Base-by-base conservation (phyloP, 768 basidiomycete genomes). In the Psilocybe sp. region DNA sequence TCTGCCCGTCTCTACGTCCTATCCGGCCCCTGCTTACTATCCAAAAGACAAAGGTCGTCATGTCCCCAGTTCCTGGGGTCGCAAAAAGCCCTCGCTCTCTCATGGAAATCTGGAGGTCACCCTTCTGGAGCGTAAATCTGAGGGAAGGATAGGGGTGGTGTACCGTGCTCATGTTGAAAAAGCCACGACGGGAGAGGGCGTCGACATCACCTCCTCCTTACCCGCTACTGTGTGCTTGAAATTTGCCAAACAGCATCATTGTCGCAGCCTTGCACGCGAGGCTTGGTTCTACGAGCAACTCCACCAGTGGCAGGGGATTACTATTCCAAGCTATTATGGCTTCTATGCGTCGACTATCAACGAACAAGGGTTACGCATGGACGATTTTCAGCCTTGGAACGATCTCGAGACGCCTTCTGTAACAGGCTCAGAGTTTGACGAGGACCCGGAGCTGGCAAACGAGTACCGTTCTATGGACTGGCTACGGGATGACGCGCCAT, bases 231-330 rank as follows among this genome's bases (percentile, higher is more conserved):
- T 43, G 9, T 43, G 42, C 23, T 23, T 43, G 16, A 43, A 43
- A 19, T 43, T 43, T 19, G 42, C 42, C 6, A 43, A 43, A 16
- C 15, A 18, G 23, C 42, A 43, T 14, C 14, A 43, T 19, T 43
- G 18, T 28, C 42, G 42, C 13, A 43, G 42, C 14, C 42, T 43
- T 28, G 42, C 42, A 18, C 42, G 42, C 42, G 42, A 43, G 14
- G 42, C n/a, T 9, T 43, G 42, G 42, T 43, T 19, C 14, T 43
- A 43, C 42, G 42, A 43, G 28, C 42, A 43, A 28, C 42, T 43
- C 19, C 18, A 16, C 8, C 6, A 28, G 8, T 43, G 42, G 18
- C 42, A 43, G n/a, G 42, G 42, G 6, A 43, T 8, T 11, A 16
- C 42, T 8, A 6, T 43, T 19, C 16, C 42, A n/a, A 16, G 23